phyloP scores from a whole-genome alignment of 2,329 filamentous ascomycete species.

The Colletotrichum sp. region DNA sequence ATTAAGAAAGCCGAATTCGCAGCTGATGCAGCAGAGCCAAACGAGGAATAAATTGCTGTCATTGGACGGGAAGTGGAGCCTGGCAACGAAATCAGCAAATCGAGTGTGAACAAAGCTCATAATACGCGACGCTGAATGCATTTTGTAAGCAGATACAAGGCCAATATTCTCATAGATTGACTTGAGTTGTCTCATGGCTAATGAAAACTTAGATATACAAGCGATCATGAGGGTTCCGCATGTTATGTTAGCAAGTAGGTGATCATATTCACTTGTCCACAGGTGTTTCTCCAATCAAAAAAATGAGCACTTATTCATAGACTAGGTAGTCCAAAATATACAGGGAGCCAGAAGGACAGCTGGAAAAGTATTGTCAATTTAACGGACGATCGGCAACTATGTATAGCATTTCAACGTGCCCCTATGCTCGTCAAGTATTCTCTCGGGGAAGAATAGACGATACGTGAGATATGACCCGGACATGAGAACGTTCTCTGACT shows the following conservation, averaged over 20 bases:
- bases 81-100: background rate
- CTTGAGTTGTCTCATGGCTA: rapidly evolving
- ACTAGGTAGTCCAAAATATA: background rate
- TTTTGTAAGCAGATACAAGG: background rate
- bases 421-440: background rate
- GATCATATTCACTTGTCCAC: background rate
- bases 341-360: background rate
- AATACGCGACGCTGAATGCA: background rate
- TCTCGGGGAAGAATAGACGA: background rate
- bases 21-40: background rate
- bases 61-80: background rate
- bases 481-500: background rate
- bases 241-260: background rate
- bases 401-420: background rate
- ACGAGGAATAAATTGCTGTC: background rate
- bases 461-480: background rate
- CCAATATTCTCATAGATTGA: background rate
- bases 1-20: background rate
- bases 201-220: background rate
- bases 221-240: background rate
- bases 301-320: too few relatives aligned
- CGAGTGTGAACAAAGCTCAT: rapidly evolving
- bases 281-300: too few relatives aligned
- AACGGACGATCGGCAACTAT: background rate
- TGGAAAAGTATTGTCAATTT: background rate